Conservation (phyloP, 2,329 filamentous ascomycete species). For the Aspergillus fructus region DNA sequence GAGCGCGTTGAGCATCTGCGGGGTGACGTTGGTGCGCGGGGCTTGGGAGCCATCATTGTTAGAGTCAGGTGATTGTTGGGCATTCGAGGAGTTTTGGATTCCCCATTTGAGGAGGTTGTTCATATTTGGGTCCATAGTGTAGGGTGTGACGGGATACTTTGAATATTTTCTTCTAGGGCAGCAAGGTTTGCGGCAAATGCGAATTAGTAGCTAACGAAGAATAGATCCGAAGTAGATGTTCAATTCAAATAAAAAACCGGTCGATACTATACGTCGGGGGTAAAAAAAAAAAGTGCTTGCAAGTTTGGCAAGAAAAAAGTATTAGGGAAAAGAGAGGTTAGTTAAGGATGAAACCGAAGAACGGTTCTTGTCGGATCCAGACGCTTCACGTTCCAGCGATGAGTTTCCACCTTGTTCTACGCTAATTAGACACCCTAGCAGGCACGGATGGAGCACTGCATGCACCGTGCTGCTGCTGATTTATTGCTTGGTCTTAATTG, state of each 20-base stretch:
- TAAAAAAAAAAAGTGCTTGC: neutral
- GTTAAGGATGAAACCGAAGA: neutral
- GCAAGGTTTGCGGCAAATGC: neutral
- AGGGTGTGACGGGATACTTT: conserved; percentile 6
- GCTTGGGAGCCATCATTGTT: conserved; percentile 31
- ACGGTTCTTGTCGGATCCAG: conserved; percentile 18
- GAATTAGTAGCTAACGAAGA: neutral
- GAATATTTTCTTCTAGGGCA: neutral
- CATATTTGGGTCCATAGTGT: conserved; percentile 61
- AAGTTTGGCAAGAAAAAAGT: neutral
- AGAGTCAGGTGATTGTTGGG: conserved; percentile 32
- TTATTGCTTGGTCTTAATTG: neutral
- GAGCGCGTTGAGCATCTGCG: conserved; percentile 70
- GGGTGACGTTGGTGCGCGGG: conserved; percentile 54
- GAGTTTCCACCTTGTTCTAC: conserved; percentile 25
- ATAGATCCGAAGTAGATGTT: neutral
- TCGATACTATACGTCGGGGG: neutral
- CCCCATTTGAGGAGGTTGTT: conserved; percentile 81
- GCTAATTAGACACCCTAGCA: conserved; percentile 1
- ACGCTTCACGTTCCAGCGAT: conserved; percentile 27
- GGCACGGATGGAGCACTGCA: neutral
- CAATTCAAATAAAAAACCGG: neutral
- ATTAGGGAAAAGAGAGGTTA: neutral
- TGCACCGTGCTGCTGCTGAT: neutral
- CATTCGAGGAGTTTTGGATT: conserved; percentile 58